phyloP scores from a whole-genome alignment of 345 rosid species.

The Populus ilicifolia region DNA sequence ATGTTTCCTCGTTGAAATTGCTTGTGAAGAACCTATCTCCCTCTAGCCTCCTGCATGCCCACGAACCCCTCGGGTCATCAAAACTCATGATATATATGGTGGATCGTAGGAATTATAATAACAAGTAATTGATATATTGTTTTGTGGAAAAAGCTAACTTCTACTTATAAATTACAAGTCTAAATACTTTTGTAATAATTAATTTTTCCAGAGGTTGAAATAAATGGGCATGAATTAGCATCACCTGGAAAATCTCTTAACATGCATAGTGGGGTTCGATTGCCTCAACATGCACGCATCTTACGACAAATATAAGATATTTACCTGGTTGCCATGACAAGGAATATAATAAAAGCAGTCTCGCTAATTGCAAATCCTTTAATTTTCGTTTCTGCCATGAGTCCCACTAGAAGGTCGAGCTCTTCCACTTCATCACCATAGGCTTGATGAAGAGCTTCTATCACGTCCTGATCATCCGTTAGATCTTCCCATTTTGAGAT shows the following conservation, averaged over 20 bases:
- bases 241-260: no score
- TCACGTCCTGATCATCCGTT: constrained; percentile 44
- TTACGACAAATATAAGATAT: no score
- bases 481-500: constrained; percentile 60
- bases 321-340: constrained; percentile 56
- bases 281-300: no score
- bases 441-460: constrained; percentile 38
- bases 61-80: not conserved
- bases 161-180: no score
- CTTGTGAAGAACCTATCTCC: constrained; percentile 58
- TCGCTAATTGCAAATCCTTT: constrained; percentile 66
- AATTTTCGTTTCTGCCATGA: constrained; percentile 62
- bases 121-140: no score
- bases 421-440: constrained; percentile 51
- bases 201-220: no score
- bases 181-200: no score
- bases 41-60: constrained; percentile 49
- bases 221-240: no score
- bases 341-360: constrained; percentile 50
- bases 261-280: no score
- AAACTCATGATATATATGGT: not conserved
- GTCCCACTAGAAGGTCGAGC: constrained; percentile 53
- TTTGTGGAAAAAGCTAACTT: no score
- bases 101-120: no score
- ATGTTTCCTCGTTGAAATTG: constrained; percentile 40